Conservation (phyloP, 345 rosid species). For the Microcos paniculata region DNA sequence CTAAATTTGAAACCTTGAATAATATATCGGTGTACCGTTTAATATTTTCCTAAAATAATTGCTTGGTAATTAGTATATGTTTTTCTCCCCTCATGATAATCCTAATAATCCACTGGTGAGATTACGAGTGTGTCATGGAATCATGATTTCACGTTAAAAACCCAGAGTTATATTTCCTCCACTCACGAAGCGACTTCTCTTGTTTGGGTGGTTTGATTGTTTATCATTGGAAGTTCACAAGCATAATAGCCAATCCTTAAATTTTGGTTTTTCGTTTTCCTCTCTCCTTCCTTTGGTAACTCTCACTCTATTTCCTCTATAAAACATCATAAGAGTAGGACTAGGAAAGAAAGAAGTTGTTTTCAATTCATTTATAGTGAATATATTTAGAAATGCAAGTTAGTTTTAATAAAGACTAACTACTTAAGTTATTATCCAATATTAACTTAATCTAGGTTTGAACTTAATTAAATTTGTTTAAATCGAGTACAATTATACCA, state of each 20-base stretch:
- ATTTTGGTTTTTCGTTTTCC: background rate
- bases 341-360: no score
- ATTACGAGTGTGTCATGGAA: background rate
- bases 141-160: background rate
- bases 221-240: background rate
- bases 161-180: background rate
- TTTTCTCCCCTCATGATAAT: no score
- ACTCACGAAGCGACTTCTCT: background rate
- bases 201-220: background rate
- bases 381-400: no score
- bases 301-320: no score
- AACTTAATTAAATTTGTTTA: no score
- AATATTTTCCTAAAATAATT: no score
- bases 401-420: no score
- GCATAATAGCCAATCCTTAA: background rate
- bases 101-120: no score
- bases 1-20: no score
- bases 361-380: no score
- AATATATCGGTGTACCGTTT: background rate
- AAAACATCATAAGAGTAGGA: no score
- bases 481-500: background rate
- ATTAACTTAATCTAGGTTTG: background rate
- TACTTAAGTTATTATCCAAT: background rate
- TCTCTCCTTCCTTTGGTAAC: background rate
- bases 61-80: no score